Percentiles rank a stretch among this genome's conserved stretches.
phyloP scores from a whole-genome alignment of 148 eudicot species.

The Rhododendron henanense region DNA sequence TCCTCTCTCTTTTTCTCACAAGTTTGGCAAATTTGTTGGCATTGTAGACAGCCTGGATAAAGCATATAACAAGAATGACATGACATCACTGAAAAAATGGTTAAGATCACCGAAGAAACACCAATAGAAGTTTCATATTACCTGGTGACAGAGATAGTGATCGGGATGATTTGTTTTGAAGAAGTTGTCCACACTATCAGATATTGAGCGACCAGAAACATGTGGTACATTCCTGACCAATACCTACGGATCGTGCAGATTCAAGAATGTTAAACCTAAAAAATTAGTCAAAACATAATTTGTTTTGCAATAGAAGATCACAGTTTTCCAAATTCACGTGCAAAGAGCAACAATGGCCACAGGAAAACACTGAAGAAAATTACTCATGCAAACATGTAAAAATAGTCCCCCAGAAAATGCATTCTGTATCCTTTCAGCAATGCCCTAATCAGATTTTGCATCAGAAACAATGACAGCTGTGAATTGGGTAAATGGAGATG shows the following conservation, averaged over 20 bases:
- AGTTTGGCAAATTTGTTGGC: conserved; percentile 87
- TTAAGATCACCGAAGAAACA: not conserved
- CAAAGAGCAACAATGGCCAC: not conserved
- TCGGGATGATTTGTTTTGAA: conserved; percentile 77
- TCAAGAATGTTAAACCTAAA: conserved; percentile 1
- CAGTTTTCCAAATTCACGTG: not conserved
- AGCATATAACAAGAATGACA: not conserved
- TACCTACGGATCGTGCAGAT: conserved; percentile 48
- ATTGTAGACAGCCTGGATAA: conserved; percentile 77
- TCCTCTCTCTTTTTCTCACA: conserved; percentile 53
- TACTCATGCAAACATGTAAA: not conserved
- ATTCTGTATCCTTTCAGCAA: not conserved
- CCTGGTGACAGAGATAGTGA: conserved; percentile 93
- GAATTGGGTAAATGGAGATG: not conserved
- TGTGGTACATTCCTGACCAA: conserved; percentile 82
- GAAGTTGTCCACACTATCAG: conserved; percentile 76
- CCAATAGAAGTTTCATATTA: conserved; percentile 11
- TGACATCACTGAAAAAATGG: not conserved
- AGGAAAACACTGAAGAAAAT: not conserved
- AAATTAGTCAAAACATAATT: not conserved
- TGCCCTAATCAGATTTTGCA: not conserved
- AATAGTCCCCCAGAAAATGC: not conserved
- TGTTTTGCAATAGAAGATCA: not conserved
- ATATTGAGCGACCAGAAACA: conserved; percentile 58
- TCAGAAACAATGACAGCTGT: not conserved